Conservation (phyloP, 352 stramenopile genomes). For the Plasmopara halstedii region DNA sequence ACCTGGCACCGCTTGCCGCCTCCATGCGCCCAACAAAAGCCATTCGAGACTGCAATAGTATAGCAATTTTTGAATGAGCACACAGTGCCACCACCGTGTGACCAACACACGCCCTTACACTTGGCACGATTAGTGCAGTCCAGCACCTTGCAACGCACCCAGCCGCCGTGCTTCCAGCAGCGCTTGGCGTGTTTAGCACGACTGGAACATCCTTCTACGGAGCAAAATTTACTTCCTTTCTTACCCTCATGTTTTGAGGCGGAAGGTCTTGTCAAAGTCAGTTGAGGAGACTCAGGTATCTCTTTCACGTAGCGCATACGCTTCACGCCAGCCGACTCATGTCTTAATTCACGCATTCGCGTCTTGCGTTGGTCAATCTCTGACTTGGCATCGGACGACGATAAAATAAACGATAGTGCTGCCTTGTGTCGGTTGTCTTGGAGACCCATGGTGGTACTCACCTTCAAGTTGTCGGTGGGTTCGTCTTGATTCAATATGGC, state of each 20-base stretch:
- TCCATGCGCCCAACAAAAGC: constrained; percentile 37
- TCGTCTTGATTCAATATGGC: constrained; percentile 15
- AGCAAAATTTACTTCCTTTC: constrained; percentile 55
- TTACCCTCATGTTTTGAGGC: constrained; percentile 9
- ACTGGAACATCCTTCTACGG: constrained; percentile 35
- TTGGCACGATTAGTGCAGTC: constrained; percentile 63
- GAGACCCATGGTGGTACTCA: constrained; percentile 3
- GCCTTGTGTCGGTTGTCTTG: constrained; percentile 15
- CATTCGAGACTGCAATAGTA: constrained; percentile 53
- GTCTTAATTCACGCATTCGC: constrained; percentile 13
- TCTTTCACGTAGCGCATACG: constrained; percentile 9
- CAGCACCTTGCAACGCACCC: constrained; percentile 44
- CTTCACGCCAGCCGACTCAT: constrained; percentile 12
- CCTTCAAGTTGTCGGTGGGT: constrained; percentile 8
- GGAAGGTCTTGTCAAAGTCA: neutral
- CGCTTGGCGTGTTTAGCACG: constrained; percentile 44
- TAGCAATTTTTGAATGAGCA: constrained; percentile 39
- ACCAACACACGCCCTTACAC: constrained; percentile 60
- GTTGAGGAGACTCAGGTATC: neutral
- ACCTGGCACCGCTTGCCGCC: constrained; percentile 38
- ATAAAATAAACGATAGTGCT: constrained; percentile 30
- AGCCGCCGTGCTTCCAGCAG: constrained; percentile 58
- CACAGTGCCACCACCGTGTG: constrained; percentile 44
- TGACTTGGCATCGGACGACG: constrained; percentile 21
- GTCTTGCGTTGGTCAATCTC: constrained; percentile 7